phyloP scores from a whole-genome alignment of 257 asterid genomes.

The Haberlea rhodopensis region DNA sequence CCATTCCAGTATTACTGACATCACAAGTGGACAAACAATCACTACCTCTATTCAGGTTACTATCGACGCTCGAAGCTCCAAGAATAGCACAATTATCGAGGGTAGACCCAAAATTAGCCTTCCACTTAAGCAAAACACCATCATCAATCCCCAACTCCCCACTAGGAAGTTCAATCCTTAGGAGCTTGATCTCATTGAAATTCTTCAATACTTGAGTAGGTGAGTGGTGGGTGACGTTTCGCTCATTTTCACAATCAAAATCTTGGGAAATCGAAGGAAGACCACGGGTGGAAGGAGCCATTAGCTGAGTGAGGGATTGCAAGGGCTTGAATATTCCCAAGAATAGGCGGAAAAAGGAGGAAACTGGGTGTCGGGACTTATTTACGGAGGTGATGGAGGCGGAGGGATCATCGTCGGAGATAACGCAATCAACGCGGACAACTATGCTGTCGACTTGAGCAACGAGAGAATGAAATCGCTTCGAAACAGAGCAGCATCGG shows the following conservation, averaged over 20 bases:
- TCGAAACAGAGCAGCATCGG: conserved; percentile 75
- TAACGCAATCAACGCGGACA: conserved; percentile 93
- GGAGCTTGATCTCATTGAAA: conserved; percentile 54
- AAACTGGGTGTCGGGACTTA: conserved; percentile 59
- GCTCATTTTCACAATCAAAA: conserved; percentile 35
- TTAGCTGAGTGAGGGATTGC: conserved; percentile 65
- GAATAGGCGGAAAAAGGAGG: conserved; percentile 57
- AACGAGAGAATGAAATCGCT: conserved; percentile 66
- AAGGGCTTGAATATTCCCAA: conserved; percentile 67
- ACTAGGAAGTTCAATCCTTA: conserved; percentile 60
- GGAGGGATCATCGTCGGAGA: conserved; percentile 76
- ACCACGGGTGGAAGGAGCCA: conserved; percentile 43
- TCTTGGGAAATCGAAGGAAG: conserved; percentile 32
- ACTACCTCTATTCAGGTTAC: conserved; percentile 8
- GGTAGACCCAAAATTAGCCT: conserved; percentile 72
- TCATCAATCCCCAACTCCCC: conserved; percentile 73
- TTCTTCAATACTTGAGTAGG: conserved; percentile 74
- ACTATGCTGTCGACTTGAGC: conserved; percentile 81
- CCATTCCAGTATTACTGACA: conserved; percentile 22
- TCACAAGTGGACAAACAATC: conserved; percentile 20
- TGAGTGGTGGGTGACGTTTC: conserved; percentile 62
- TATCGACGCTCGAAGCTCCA: conserved; percentile 61
- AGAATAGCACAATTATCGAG: conserved; percentile 70
- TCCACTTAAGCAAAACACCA: conserved; percentile 69
- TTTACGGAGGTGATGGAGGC: conserved; percentile 30